These are phyloP conservation scores for Candida piceae DNA, from an alignment of 805 yeast genomes.

Conservation along the genomic window DNA sequence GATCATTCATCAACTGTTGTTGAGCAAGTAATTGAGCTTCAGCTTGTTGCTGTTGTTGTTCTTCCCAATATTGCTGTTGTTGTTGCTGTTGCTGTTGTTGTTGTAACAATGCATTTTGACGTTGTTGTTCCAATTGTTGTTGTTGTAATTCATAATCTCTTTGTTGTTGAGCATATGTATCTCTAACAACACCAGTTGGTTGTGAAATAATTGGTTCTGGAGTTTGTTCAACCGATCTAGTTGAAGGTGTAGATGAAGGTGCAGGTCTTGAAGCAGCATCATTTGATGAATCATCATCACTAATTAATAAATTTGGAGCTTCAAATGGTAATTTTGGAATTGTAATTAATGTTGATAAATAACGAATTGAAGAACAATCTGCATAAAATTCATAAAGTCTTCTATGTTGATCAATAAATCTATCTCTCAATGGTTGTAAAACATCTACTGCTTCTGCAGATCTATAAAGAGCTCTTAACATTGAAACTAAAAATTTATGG, in stretches of 20 bases:
- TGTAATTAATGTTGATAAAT: conserved; percentile 72
- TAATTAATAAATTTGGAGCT: conserved; percentile 53
- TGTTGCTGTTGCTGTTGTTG: conserved; percentile 66
- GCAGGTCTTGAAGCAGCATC: conserved; percentile 37
- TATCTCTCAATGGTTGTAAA: conserved; percentile 63
- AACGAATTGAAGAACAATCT: conserved; percentile 81
- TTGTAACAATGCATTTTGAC: conserved; percentile 56
- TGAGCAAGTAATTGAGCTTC: conserved; percentile 67
- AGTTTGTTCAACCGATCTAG: conserved; percentile 19
- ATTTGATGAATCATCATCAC: conserved; percentile 40
- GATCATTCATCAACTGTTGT: conserved; percentile 62
- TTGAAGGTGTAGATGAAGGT: conserved; percentile 23
- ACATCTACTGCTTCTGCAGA: conserved; percentile 72
- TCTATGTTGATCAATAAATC: conserved; percentile 66
- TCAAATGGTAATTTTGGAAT: conserved; percentile 61
- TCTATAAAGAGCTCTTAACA: conserved; percentile 83
- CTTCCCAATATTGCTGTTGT: conserved; percentile 69
- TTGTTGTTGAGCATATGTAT: conserved; percentile 41
- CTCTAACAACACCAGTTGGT: conserved; percentile 46
- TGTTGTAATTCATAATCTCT: conserved; percentile 55
- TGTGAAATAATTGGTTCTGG: conserved; percentile 47
- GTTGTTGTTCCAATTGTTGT: conserved; percentile 52
- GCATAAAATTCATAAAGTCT: conserved; percentile 79
- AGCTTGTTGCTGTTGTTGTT: conserved; percentile 67
- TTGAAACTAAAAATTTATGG: conserved; percentile 80